Evolutionary conservation across 73 alveolate genomes (phyloP), one percentile per base, ranked within the genome.

Genomic region (Uronychia binucleata): DNA sequence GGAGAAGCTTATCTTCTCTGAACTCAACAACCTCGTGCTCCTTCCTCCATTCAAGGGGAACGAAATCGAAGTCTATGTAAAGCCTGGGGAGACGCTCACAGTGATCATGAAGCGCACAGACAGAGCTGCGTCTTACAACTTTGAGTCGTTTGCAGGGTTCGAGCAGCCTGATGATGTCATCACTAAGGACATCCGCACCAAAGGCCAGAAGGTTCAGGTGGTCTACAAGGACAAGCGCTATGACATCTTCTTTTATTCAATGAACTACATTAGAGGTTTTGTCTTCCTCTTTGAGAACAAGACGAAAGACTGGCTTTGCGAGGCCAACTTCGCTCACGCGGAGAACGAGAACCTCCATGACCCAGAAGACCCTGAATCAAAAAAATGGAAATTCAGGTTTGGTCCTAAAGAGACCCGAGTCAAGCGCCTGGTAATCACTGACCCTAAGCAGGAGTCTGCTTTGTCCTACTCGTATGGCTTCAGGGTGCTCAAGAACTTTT

Each of bases 31-130:
- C 31, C 34, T 79, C 30, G 88, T 59, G 33, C 34, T 86, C 28
- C 77, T 85, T 26, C 80, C 80, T 33, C 90, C 90, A 32, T 83
- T 30, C 57, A 60, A 83, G 59, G 92, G 92, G 14, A 59, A 79
- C 28, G 75, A 86, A 8, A 1, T 35, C 46, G 28, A 86, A 79
- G 34, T 79, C 11, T 29, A 46, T 25, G 79, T 79, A 1, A 30
- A 31, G 57, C 33, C 75, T 1, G 85, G 85, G 30, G 34, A 5
- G 46, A 26, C 34, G 28, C 14, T 1, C 1, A 1, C 79, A 34
- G 46, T 78, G 27, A 30, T 79, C 26, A 26, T 86, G 74, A 78
- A 79, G 58, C 78, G 87, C 27, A 86, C 78, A 0, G 88, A 78
- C 46, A 58, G 88, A 59, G 11, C 58, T 34, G 82, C 92, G 25